Evolutionary conservation across 1,284 basidiomycete genomes (phyloP), one percentile per base, ranked within the genome.

Genomic region (Earliella scabrosa): DNA sequence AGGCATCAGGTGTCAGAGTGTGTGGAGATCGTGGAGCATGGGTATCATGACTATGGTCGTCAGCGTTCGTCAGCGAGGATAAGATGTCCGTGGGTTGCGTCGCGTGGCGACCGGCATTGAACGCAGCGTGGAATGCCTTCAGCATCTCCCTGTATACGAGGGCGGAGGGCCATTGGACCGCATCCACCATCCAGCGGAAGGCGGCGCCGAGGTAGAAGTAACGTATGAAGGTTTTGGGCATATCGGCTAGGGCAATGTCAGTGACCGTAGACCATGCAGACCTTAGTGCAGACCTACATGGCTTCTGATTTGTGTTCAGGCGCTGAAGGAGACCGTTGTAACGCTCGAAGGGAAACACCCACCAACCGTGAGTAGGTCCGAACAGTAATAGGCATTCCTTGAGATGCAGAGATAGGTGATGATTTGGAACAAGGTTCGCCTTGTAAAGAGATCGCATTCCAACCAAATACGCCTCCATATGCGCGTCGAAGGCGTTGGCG

Each of bases 361-460:
- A 57, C 72, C 72, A 76, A 1, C 67, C 61, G 51, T 73, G 71
- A 2, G 65, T 65, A 2, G 75, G 75, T 1, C 77, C 75, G 59
- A 73, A 76, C 1, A 61, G 34, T 8, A 48, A 21, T 2, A 77
- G 54, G 23, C 66, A 61, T 0, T 56, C 47, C 0, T 59, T 56
- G 48, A 73, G 68, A 52, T 77, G 76, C 4, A 77, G 59, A 9
- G 72, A 55, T 4, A 75, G 57, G 56, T 79, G 77, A 20, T 78
- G 76, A 49, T 77, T 73, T 7, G 75, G 73, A 1, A 63, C 61
- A 21, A 77, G 61, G 0, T 48, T 31, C 3, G 66, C 60, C 4
- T 56, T 63, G 7, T 69, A 78, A 0, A 79, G 54, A 0, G 60
- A 54, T 8, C 56, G 29, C 0, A 78, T 43, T 1, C 58, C 62